Evolutionary conservation across 331 rosid genomes (phyloP).

Genomic region (Pyracantha coccinea): DNA sequence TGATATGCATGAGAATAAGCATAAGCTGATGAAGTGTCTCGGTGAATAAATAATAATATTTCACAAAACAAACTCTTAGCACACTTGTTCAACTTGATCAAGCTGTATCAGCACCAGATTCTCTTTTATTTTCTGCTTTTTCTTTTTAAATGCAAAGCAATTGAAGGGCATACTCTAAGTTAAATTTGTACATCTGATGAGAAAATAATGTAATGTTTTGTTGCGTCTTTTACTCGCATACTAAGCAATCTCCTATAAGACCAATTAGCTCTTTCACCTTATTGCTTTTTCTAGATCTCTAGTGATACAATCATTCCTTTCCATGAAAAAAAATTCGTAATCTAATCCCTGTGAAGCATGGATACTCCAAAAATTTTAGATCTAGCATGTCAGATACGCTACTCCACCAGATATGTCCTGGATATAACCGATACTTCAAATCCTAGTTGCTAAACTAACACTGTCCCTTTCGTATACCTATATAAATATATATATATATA

Average conservation of each 20-base stretch:
- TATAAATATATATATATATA: not conserved
- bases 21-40: not conserved
- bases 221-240: not conserved
- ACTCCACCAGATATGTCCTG: not conserved
- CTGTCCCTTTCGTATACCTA: not conserved
- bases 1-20: slow-evolving; percentile 3
- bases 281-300: not conserved
- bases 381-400: not conserved
- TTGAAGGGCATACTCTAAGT: not conserved
- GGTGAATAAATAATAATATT: not conserved
- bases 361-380: not conserved
- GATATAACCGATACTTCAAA: not conserved
- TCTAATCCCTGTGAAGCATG: not conserved
- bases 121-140: not conserved
- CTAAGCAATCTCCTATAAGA: not conserved
- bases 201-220: not conserved
- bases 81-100: not conserved
- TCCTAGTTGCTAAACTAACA: not conserved
- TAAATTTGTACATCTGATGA: not conserved
- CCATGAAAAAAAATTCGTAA: not conserved
- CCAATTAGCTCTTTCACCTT: not conserved
- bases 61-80: not conserved
- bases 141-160: not conserved
- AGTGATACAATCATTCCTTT: not conserved
- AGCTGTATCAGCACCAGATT: not conserved